These are phyloP conservation scores for Anthracocystis panici-leucophaei DNA, from an alignment of 1,284 basidiomycete genomes.

Conservation along the genomic window DNA sequence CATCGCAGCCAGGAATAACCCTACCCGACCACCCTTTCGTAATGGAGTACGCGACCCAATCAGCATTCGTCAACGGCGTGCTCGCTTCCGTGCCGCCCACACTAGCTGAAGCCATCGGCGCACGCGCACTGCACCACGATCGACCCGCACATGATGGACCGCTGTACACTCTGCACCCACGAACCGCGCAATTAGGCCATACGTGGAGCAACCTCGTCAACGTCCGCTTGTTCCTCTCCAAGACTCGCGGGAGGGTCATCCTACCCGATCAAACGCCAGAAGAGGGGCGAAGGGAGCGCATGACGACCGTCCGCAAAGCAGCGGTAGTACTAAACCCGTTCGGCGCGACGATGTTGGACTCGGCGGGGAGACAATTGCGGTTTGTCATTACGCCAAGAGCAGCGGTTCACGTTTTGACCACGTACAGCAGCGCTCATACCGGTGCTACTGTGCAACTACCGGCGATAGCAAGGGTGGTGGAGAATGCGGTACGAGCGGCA, in stretches of 20 bases:
- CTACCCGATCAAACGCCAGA: background rate
- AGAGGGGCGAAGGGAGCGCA: background rate
- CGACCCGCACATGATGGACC: constrained; percentile 2
- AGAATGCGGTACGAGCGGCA: background rate
- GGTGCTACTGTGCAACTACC: background rate
- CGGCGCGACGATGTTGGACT: constrained; percentile 31
- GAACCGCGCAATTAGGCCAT: constrained; percentile 55
- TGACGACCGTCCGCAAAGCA: constrained; percentile 29
- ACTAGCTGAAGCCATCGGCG: constrained; percentile 21
- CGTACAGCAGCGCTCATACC: background rate
- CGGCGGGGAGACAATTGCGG: constrained; percentile 6
- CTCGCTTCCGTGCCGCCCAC: constrained; percentile 36
- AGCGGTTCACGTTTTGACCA: constrained; percentile 17
- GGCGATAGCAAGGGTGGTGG: background rate
- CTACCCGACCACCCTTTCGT: constrained; percentile 20
- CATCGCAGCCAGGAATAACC: background rate
- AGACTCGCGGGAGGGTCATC: constrained; percentile 25
- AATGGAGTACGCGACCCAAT: constrained; percentile 29
- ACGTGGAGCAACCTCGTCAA: constrained; percentile 59
- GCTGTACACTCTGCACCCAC: constrained; percentile 28
- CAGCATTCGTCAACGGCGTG: constrained; percentile 32
- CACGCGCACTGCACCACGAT: background rate
- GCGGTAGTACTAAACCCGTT: constrained; percentile 38
- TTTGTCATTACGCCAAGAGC: constrained; percentile 26
- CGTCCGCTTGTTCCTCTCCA: constrained; percentile 44